Percentiles rank a stretch among this genome's conserved stretches.
phyloP scores from a whole-genome alignment of 2,329 filamentous ascomycete species.

The Fusarium aywerte region DNA sequence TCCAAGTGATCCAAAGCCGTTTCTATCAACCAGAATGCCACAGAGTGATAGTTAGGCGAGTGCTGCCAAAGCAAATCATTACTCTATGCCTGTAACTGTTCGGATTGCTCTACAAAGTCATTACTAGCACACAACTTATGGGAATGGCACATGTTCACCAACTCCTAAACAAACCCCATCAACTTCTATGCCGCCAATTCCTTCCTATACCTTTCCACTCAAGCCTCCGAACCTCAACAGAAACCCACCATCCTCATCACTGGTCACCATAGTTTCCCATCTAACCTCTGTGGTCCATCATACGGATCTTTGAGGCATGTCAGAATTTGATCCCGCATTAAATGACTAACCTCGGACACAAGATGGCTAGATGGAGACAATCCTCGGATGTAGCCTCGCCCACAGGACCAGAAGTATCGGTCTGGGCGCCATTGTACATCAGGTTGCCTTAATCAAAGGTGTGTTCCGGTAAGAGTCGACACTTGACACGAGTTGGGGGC shows the following conservation, averaged over 20 bases:
- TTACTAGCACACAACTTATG: no score
- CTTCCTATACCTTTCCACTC: background rate
- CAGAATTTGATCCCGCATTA: background rate
- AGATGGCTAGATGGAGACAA: background rate
- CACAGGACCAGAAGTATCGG: background rate
- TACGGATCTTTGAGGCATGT: background rate
- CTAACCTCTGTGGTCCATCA: background rate
- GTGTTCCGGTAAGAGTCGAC: background rate
- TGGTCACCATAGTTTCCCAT: background rate
- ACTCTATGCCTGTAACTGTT: no score
- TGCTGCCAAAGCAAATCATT: no score
- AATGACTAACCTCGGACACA: background rate
- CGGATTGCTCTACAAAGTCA: no score
- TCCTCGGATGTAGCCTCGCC: background rate
- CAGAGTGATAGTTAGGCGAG: no score
- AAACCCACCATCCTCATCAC: background rate
- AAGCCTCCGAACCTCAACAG: background rate
- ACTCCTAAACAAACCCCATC: background rate
- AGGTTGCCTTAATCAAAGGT: background rate
- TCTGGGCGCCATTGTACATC: background rate
- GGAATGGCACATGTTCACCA: background rate
- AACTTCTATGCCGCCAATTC: background rate
- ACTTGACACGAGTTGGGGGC: background rate
- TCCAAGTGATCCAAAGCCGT: no score
- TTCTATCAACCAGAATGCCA: no score